A percentile compares a stretch with the other conserved stretches of the same genome.
Conservation (phyloP, 345 rosid species). For the Isatis tinctoria region DNA sequence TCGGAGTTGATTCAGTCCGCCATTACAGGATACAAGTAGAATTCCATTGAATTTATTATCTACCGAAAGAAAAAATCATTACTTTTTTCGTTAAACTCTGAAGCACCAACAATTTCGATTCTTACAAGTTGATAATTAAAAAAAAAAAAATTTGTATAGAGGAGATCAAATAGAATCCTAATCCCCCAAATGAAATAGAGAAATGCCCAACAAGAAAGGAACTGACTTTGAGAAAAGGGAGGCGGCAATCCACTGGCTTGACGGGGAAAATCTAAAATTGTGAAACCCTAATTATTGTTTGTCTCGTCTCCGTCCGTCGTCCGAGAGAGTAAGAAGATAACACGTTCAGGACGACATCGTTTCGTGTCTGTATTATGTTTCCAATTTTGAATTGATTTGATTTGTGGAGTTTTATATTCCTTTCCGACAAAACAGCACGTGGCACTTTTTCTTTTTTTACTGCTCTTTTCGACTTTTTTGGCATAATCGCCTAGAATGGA, state of each 20-base stretch:
- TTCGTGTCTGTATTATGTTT: too few relatives aligned
- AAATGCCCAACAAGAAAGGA: background rate
- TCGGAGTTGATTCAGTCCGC: conserved; percentile 84
- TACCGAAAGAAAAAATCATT: conserved; percentile 36
- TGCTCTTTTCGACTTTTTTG: background rate
- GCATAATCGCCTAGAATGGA: background rate
- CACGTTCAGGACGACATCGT: too few relatives aligned
- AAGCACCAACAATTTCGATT: background rate
- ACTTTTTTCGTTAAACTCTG: background rate
- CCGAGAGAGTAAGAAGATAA: background rate
- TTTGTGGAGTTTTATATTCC: background rate
- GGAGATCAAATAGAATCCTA: background rate
- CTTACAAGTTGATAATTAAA: background rate
- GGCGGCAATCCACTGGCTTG: conserved; percentile 34
- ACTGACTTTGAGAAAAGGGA: conserved; percentile 57
- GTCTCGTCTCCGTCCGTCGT: background rate
- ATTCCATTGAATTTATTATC: conserved; percentile 54
- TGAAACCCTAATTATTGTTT: conserved; percentile 27
- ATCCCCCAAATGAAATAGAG: background rate
- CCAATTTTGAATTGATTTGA: background rate
- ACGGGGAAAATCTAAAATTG: conserved; percentile 31
- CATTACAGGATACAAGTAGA: conserved; percentile 71
- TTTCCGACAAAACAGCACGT: too few relatives aligned
- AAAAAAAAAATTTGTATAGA: background rate
- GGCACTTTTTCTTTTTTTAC: too few relatives aligned